Conservation (phyloP, 1,139 yeast genomes). For the Taphrina communis region DNA sequence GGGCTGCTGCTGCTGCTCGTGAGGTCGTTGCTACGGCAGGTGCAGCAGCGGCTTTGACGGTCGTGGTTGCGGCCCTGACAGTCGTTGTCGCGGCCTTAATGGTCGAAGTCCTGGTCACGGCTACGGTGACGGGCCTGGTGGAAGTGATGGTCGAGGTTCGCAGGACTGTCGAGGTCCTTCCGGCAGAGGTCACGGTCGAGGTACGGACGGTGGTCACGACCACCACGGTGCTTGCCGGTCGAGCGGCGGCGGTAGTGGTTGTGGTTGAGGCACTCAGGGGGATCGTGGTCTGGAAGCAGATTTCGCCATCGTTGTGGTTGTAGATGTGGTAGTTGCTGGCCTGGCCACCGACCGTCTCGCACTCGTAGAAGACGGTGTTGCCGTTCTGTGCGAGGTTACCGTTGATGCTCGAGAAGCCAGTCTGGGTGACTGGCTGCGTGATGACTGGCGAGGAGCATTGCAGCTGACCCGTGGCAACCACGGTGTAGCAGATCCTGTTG, state of each 20-base stretch:
- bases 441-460: conserved; percentile 12
- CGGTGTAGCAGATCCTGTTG: conserved; percentile 12
- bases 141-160: conserved; percentile 1
- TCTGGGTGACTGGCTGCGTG: conserved; percentile 20
- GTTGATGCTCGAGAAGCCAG: conserved; percentile 10
- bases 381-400: conserved; percentile 13
- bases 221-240: background rate
- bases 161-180: conserved; percentile 1
- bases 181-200: conserved; percentile 3
- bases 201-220: background rate
- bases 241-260: background rate
- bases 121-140: background rate
- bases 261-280: background rate
- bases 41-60: background rate
- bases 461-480: conserved; percentile 5
- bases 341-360: conserved; percentile 20
- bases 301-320: conserved; percentile 15
- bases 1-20: background rate
- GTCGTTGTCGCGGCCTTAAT: background rate
- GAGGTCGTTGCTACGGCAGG: background rate
- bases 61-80: conserved; percentile 2
- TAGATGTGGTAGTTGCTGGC: conserved; percentile 4
- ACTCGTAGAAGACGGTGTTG: conserved; percentile 10
- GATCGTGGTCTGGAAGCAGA: conserved; percentile 14
- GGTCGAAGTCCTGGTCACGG: background rate